Base-by-base conservation (phyloP, 2,329 filamentous ascomycete genomes). In the Sphaerulina vaccinii region DNA sequence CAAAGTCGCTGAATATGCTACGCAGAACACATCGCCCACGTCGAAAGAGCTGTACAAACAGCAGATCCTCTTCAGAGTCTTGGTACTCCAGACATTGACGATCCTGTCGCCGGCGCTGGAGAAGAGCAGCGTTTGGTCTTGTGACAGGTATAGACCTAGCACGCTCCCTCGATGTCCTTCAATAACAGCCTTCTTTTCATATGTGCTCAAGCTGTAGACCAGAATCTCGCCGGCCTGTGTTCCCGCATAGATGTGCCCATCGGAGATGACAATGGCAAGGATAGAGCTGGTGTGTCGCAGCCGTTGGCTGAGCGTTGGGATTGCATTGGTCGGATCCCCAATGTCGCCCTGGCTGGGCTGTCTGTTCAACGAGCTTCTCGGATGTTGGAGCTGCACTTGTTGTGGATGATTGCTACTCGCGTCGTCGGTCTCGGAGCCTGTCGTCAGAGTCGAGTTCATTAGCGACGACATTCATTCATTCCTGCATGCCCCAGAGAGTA, bases 21-120 rank as follows among this genome's bases (percentile, higher is more conserved):
- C 85, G 62, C 90, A 95, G 69, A 97, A 97, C 53, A 99, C 84
- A 73, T 99, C 93, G 54, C 93, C 93, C 35, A 96, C 88, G 63
- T 97, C 93, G 71, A 95, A 92, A 42, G 86, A 86, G 57, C 90
- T 95, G 75, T 95, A 95, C 56, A 97, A 88, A 57, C 93, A 90
- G 73, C 91, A 93, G 1, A 93, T 78, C 22, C 87, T 84, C 50
- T 80, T 81, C 68, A 96, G 84, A 5, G 83, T 86, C 37, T 76
- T 79, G 1, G 91, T 88, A 62, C 84, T 86, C 93, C 93, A 99
- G 36, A 95, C 89, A 68, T 95, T 96, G 66, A 97, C 86, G 52
- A 96, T 87, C 1, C 92, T 88, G 66, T 99, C 93, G 60, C 90
- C 91, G 8, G 90, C 92, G 62, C 88, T 95, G 9, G 92, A 97